Conservation (phyloP, 2,329 filamentous ascomycete genomes). For the Exophiala bonariae region DNA sequence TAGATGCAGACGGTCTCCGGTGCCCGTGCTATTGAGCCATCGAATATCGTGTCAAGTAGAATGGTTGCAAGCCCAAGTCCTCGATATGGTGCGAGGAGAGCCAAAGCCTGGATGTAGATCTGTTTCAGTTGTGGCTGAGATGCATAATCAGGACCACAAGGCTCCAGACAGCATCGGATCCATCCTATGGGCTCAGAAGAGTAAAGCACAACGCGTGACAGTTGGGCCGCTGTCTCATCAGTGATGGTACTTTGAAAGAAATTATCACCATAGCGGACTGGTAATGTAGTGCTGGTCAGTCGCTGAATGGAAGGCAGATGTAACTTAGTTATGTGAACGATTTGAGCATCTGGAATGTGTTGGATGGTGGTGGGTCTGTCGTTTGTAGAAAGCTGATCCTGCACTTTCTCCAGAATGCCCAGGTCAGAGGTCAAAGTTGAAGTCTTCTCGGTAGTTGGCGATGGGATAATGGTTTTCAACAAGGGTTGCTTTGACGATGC, state of each 20-base stretch:
- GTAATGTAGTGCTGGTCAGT: conserved; percentile 59
- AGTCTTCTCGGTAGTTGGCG: background rate
- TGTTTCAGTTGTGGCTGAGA: conserved; percentile 34
- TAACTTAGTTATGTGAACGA: conserved; percentile 53
- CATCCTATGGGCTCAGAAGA: conserved; percentile 46
- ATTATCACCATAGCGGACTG: conserved; percentile 60
- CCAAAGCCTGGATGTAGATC: conserved; percentile 63
- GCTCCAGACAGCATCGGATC: conserved; percentile 49
- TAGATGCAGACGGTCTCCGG: conserved; percentile 46
- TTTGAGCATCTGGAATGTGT: conserved; percentile 50
- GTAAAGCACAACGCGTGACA: conserved; percentile 63
- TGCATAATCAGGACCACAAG: conserved; percentile 12
- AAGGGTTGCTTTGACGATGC: too few species aligned
- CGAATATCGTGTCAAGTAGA: conserved; percentile 49
- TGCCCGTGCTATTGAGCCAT: conserved; percentile 15
- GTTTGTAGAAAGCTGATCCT: background rate
- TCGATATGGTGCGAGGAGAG: conserved; percentile 61
- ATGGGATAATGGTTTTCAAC: too few species aligned
- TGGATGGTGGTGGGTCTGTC: conserved; percentile 20
- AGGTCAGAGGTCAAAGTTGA: background rate
- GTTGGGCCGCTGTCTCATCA: conserved; percentile 51
- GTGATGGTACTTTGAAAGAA: conserved; percentile 63
- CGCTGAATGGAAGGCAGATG: conserved; percentile 58
- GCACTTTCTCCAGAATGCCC: background rate
- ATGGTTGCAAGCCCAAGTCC: conserved; percentile 57